Base-by-base conservation (phyloP, 345 rosid species). In the Hibiscus syriacus region DNA sequence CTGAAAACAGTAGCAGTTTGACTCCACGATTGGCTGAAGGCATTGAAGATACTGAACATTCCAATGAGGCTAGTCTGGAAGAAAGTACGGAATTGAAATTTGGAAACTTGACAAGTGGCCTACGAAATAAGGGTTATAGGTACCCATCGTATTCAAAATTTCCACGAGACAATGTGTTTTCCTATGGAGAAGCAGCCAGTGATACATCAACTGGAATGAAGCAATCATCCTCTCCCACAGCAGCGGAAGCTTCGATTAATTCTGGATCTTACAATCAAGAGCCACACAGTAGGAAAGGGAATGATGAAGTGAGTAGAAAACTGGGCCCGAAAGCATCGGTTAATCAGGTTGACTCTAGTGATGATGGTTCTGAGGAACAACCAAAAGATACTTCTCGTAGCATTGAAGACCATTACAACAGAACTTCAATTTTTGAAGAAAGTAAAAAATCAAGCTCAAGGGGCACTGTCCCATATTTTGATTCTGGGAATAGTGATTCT, bases 101-200 rank as follows among this genome's bases (percentile, higher is more conserved):
- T 64, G 89, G 77, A 70, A 73, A 43, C 55, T 68, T 90, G 74
- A 79, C 84, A 0, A 86, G 88, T 52, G 96, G 83, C 64, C 68
- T 77, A 49, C 63, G 79, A 41, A 87, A 86, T 67, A 90, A 72
- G 75, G 80, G 81, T 26, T 68, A 61, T 55, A 79, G 57, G 72
- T 83, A 5, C 74, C 90, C 83, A 14, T 80, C 84, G 6, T 85
- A 77, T 75, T 78, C 14, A 25, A 72, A 57, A 71, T 78, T 79
- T 61, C 70, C 75, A 0, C 57, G 79, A 67, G 70, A 55, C 55
- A 72, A 75, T 49, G 56, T 73, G 29, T 48, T 77, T 41, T 60
- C 39, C 29, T 71, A 83, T 10, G 74, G 66, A 59, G 73, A 75
- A 71, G 78, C 77, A 34, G 69, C 74, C 4, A 81, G 79, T 71